phyloP scores from a whole-genome alignment of 1,284 basidiomycete genomes.

The Serendipita sp. region DNA sequence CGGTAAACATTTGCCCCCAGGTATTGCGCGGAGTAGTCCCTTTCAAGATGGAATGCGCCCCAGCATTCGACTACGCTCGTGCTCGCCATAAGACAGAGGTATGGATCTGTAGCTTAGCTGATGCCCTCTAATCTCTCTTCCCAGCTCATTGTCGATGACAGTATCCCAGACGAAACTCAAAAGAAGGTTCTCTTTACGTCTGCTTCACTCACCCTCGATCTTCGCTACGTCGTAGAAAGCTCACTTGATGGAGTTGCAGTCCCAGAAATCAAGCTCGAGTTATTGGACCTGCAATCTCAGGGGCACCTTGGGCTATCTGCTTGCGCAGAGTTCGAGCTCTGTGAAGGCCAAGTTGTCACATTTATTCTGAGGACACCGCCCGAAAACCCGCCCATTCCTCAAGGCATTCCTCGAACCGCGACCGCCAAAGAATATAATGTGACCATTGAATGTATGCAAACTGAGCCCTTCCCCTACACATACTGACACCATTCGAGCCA shows the following conservation, averaged over 20 bases:
- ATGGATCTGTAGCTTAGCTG: slow-evolving; percentile 26
- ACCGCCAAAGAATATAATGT: slow-evolving; percentile 33
- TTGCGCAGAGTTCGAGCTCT: slow-evolving; percentile 40
- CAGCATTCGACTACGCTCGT: slow-evolving; percentile 85
- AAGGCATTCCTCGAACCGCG: slow-evolving; percentile 22
- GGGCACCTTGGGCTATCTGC: slow-evolving; percentile 53
- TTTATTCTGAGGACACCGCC: slow-evolving; percentile 66
- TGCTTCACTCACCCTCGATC: slow-evolving; percentile 37
- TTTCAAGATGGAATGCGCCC: slow-evolving; percentile 72
- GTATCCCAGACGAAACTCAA: slow-evolving; percentile 20
- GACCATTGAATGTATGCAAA: slow-evolving; percentile 28
- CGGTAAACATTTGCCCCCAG: slow-evolving; percentile 20
- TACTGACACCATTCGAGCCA: slow-evolving; percentile 19
- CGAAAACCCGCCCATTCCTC: slow-evolving; percentile 15
- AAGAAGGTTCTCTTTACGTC: slow-evolving; percentile 60
- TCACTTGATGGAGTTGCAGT: slow-evolving; percentile 31
- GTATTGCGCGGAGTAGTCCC: slow-evolving; percentile 66
- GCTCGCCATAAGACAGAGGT: slow-evolving; percentile 49
- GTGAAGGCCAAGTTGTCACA: slow-evolving; percentile 73
- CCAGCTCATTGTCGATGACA: slow-evolving; percentile 13
- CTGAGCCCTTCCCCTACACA: neutral
- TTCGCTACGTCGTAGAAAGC: slow-evolving; percentile 56
- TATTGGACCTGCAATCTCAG: slow-evolving; percentile 45
- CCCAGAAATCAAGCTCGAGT: slow-evolving; percentile 41
- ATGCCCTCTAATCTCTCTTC: neutral